Conservation (phyloP, 305 asterid genomes). For the Fraxinus xanthoxyloides region DNA sequence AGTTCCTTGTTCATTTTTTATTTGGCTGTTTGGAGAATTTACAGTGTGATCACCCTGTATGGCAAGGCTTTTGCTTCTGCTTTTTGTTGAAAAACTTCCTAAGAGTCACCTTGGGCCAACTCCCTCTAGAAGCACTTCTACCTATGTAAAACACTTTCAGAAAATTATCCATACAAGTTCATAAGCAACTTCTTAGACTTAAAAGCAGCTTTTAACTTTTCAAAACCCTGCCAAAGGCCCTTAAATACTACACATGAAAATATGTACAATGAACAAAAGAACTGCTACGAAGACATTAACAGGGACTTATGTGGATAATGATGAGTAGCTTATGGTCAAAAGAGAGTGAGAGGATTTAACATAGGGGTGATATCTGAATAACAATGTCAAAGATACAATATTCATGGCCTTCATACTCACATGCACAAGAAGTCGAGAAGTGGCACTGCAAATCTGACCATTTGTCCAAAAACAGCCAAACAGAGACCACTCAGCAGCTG, state of each 20-base stretch:
- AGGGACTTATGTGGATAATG: neutral
- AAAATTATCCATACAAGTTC: no score
- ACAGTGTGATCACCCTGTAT: neutral
- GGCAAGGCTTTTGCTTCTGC: neutral
- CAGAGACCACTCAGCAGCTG: conserved; percentile 95
- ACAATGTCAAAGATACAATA: neutral
- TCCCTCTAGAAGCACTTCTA: neutral
- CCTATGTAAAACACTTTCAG: neutral
- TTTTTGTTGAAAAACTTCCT: neutral
- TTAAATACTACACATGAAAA: neutral
- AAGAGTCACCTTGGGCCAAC: neutral
- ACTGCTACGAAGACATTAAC: neutral
- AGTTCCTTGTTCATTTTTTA: neutral
- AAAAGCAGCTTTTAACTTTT: neutral
- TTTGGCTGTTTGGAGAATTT: neutral
- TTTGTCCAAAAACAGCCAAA: conserved; percentile 94
- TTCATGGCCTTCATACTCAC: conserved; percentile 41
- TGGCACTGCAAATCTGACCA: conserved; percentile 99
- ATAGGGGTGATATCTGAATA: neutral
- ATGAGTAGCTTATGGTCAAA: neutral
- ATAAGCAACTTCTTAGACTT: neutral
- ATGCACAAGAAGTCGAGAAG: conserved; percentile 91
- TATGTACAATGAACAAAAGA: neutral
- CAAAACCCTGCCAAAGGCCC: neutral
- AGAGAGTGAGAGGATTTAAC: neutral